Base-by-base conservation (phyloP, 23 red algal species). In the Agarophyton chilense region DNA sequence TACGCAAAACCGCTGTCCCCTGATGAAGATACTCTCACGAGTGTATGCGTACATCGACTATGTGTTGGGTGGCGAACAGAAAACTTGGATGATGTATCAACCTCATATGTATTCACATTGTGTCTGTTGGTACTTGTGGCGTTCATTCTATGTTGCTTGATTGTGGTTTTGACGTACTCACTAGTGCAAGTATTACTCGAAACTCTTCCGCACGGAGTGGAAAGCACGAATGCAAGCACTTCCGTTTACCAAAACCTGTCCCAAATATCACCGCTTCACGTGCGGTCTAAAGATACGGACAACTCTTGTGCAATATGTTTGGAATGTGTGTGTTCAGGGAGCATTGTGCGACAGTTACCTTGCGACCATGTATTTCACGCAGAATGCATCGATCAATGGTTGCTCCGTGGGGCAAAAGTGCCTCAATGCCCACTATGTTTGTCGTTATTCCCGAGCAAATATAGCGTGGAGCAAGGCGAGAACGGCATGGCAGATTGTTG, bases 311-410 rank as follows among this genome's bases (percentile, higher is more conserved):
- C 74, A 8, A 57, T 78, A 38, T 78, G 74, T 78, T 40, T 78
- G 21, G 74, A 54, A 35, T 17, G 38, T 44, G 45, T 78, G 24
- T 24, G 32, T n/a, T 35, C 16, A 34, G 74, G 74, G 11, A 57
- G 52, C n/a, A 52, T 78, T 2, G 49, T 14, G 33, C 74, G 74
- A 45, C 24, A 17, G 22, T 25, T 78, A 38, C 74, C 49, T 7
- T 78, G 74, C 74, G n/a, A 39, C 17, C 74, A 78, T 52, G 25
- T 18, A 50, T 78, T 78, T 52, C 74, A 78, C 74, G 52, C 49
- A 14, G 52, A 57, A 52, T 78, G 74, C 45, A 57, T 78, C 24
- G 74, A 78, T 21, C 41, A 55, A 36, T 78, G 74, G 74, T 57
- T 78, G 24, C 46, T 78, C 6, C 42, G 52, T 40, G 1, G 74